Base-by-base conservation (phyloP, 139 green algal species). In the Tetradesmus lagerheimii region DNA sequence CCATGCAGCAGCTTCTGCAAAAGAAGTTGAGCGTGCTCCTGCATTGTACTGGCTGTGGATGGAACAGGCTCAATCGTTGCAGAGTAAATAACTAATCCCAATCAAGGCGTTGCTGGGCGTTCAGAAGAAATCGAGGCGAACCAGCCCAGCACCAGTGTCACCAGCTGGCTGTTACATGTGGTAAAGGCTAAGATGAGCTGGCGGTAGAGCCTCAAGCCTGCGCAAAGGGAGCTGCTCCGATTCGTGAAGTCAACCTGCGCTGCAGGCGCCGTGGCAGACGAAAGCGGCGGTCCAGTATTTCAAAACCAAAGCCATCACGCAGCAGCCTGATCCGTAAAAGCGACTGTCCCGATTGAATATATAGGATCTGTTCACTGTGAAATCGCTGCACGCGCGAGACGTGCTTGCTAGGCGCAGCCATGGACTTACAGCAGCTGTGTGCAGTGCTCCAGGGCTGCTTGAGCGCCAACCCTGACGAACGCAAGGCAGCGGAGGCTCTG, bases 341-440 rank as follows among this genome's bases (percentile, higher is more conserved):
- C 50, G 50, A 64, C 18, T 64, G 50, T 25, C 50, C 50, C 50
- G 15, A 64, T 64, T 64, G 16, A 64, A 64, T 2, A 20, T 27
- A 25, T 4, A 25, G 50, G 25, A 11, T 64, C 50, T 25, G 15
- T 27, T 64, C 11, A 64, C 5, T 64, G 20, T 25, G 16, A 64
- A 64, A 27, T 64, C 4, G 4, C 25, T 71, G 57, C 57, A 71
- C 57, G 57, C 57, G 31, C 57, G 23, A 31, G 20, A 71, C 57
- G 57, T 11, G 57, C 57, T 18, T n/a, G 23, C 57, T 18, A 31
- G 29, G 11, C 71, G 71, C 71, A 37, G 12, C 20, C 27, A 97
- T 97, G 95, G 94, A 98, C 16, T 41, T 96, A 11, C 88, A 89
- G 35, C 87, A 95, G 77, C 86, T 99, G 4, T 93, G 93, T 37